Percentiles rank a stretch among this genome's conserved stretches.
Conservation (phyloP, 345 rosid genomes). For the Aethionema arabicum region DNA sequence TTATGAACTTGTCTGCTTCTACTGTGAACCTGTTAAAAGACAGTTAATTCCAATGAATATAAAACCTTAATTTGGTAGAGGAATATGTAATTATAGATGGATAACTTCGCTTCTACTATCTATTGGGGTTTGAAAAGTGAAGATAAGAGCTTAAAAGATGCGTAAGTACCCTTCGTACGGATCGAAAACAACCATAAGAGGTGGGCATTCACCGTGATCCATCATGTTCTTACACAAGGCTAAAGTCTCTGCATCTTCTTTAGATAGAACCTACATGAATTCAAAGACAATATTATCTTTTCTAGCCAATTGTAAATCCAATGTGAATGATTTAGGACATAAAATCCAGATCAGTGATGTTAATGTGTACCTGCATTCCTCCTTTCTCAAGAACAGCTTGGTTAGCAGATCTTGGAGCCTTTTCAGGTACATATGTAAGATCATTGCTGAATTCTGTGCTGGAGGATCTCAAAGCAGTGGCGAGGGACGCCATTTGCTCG, state of each 20-base stretch:
- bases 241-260: slow-evolving; percentile 71
- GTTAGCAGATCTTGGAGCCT: slow-evolving; percentile 73
- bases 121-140: not conserved
- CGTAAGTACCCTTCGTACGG: slow-evolving; percentile 73
- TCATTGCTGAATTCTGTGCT: slow-evolving; percentile 59
- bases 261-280: slow-evolving; percentile 60
- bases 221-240: slow-evolving; percentile 78
- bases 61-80: no score
- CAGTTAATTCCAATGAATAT: not conserved
- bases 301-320: no score
- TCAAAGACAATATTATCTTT: not conserved
- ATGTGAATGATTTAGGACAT: no score
- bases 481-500: slow-evolving; percentile 90
- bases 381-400: slow-evolving; percentile 64
- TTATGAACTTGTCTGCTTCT: slow-evolving; percentile 76
- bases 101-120: not conserved
- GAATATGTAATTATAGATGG: not conserved
- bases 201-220: slow-evolving; percentile 82
- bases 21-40: slow-evolving; percentile 70
- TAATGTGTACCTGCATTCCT: slow-evolving; percentile 81
- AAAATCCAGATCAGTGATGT: no score
- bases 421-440: slow-evolving; percentile 63
- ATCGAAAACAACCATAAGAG: slow-evolving; percentile 79
- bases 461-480: slow-evolving; percentile 73
- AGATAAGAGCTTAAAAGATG: not conserved